Evolutionary conservation across 2,329 filamentous ascomycete genomes (phyloP).

Genomic region (Colletotrichum horii): DNA sequence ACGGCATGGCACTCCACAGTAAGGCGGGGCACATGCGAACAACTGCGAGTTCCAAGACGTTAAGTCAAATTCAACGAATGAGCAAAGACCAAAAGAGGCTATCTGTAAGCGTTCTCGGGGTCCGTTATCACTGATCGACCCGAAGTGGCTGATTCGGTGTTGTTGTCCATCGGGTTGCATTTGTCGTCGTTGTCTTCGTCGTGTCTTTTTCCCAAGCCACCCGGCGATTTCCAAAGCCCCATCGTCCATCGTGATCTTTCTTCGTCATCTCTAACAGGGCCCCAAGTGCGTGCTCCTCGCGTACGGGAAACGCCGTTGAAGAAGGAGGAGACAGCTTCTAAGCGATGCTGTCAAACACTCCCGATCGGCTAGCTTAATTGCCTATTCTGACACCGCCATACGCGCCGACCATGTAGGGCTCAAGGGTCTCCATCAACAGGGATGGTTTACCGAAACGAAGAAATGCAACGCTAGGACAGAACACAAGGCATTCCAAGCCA

Average conservation of each 20-base stretch:
- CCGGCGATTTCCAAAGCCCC: background rate
- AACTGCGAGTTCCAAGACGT: background rate
- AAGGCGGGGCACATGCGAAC: background rate
- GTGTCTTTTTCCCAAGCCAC: background rate
- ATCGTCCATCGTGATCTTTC: background rate
- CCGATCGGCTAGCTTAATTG: background rate
- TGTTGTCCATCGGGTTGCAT: background rate
- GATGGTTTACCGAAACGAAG: background rate
- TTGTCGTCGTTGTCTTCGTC: background rate
- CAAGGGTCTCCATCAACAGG: background rate
- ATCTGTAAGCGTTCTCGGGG: background rate
- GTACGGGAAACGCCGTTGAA: background rate
- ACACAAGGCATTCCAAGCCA: background rate
- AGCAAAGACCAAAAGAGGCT: background rate
- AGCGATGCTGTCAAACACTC: background rate
- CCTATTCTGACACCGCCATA: background rate
- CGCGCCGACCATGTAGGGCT: background rate
- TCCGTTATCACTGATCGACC: background rate
- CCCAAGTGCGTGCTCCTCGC: background rate
- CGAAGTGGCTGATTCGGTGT: background rate
- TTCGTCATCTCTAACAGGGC: background rate
- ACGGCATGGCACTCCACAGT: background rate
- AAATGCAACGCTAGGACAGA: background rate
- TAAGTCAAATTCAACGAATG: background rate
- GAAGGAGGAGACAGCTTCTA: background rate